Evolutionary conservation across 2,329 filamentous ascomycete species (phyloP), one percentile per base, ranked within the genome.

Genomic region (Zarea fungicola): DNA sequence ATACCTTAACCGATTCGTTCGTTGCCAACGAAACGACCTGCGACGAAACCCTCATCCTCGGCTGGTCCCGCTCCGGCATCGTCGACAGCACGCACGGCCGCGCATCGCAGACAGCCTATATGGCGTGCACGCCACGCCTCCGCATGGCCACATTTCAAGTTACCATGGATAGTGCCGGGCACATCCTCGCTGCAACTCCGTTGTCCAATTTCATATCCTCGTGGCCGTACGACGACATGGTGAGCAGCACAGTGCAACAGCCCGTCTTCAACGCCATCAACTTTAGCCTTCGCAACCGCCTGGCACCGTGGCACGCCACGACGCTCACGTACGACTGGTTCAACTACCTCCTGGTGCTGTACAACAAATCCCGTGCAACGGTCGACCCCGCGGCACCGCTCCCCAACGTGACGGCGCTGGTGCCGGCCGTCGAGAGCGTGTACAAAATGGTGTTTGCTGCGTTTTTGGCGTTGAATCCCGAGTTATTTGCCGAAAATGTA

Each of bases 271-370:
- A 4, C 5, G 9, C 11, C n/a, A 4, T 36, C 34, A 13, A 36
- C 34, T 36, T 18, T 18, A 36, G 34, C 34, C 9, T 36, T 8
- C 34, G 34, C 34, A 36, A 36, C 34, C 34, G 34, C 34, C 4
- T 6, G 5, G 10, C 9, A 6, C 34, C 34, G 11, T 36, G 34
- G 34, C 34, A 36, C 34, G 16, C 7, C 9, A 36, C 34, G 34
- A 19, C 9, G 16, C 58, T 67, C 1, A 60, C 74, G 0, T 56
- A 55, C 0, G 72, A 76, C 34, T 77, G 70, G 62, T 58, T 74
- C 25, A 76, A 72, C 41, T 71, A 78, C 26, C 64, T 81, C n/a
- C 53, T 77, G 0, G 56, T 57, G 1, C 34, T 62, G 1, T 21
- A 45, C 0, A 55, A 41, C 0, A 67, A 70, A 3, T 58, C 54